Evolutionary conservation across 2,329 filamentous ascomycete species (phyloP).

Genomic region (Aspergillus pseudoglaucus): DNA sequence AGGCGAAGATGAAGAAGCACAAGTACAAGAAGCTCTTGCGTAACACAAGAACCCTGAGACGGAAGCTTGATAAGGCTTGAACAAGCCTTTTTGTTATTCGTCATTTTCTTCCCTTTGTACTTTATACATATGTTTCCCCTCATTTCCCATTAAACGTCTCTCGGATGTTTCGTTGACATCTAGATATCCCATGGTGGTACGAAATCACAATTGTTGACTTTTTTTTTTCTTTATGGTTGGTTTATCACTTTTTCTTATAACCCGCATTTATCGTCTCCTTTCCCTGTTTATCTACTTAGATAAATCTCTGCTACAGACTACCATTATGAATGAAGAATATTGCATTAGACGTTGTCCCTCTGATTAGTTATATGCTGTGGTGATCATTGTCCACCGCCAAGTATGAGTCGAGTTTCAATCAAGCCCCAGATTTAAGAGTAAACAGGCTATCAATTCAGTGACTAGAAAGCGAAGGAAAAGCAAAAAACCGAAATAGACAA

Average conservation of each 20-base stretch:
- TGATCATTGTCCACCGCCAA: not conserved
- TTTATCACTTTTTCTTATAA: not conserved
- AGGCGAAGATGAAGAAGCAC: conserved; percentile 99
- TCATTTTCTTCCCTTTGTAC: not conserved
- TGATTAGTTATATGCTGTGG: not conserved
- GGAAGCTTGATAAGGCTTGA: conserved; percentile 66
- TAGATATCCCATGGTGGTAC: not conserved
- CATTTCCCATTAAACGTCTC: not conserved
- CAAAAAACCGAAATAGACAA: conserved; percentile 3
- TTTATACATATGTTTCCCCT: too few relatives aligned
- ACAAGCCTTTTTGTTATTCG: not conserved
- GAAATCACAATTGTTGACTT: not conserved
- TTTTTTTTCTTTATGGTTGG: not conserved
- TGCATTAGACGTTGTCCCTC: not conserved
- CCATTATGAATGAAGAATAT: not conserved
- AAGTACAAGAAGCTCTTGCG: conserved; percentile 99
- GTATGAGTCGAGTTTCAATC: too few relatives aligned
- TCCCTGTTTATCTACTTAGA: not conserved
- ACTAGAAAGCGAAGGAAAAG: not conserved
- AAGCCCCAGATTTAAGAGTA: too few relatives aligned
- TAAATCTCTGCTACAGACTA: not conserved
- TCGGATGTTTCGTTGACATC: not conserved
- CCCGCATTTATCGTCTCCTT: too few relatives aligned
- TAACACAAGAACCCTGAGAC: conserved; percentile 77
- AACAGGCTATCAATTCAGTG: too few relatives aligned